Conservation (phyloP, 2,329 filamentous ascomycete genomes). For the Colletotrichum trifolii region DNA sequence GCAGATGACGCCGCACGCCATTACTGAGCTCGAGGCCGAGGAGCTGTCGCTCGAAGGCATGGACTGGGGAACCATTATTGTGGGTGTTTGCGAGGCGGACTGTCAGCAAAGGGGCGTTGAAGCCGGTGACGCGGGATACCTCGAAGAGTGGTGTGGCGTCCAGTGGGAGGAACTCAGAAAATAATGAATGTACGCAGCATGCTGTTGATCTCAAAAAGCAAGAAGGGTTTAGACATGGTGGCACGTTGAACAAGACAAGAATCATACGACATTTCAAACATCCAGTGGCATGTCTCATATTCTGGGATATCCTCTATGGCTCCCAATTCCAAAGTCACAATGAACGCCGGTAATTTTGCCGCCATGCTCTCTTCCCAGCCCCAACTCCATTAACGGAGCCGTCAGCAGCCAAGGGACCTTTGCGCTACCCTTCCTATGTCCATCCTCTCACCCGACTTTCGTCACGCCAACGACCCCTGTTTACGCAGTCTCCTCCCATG, state of each 20-base stretch:
- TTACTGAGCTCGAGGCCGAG: constrained; percentile 86
- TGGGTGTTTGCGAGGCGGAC: constrained; percentile 85
- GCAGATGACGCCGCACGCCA: constrained; percentile 91
- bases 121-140: constrained; percentile 76
- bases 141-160: constrained; percentile 97
- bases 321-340: constrained; percentile 38
- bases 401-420: constrained; percentile 28
- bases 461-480: neutral
- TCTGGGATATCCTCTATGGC: constrained; percentile 38
- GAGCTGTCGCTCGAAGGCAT: constrained; percentile 82
- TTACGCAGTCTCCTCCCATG: constrained; percentile 84
- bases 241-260: constrained; percentile 14
- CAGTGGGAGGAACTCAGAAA: constrained; percentile 88
- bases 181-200: constrained; percentile 40
- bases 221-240: constrained; percentile 1
- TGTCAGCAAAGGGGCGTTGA: constrained; percentile 72
- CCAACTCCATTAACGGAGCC: constrained; percentile 36
- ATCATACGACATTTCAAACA: constrained; percentile 27
- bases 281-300: constrained; percentile 37
- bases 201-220: neutral
- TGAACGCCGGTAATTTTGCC: constrained; percentile 39
- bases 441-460: constrained; percentile 19
- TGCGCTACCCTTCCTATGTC: constrained; percentile 7
- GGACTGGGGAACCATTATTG: constrained; percentile 96
- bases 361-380: constrained; percentile 37